Base-by-base conservation (phyloP, 345 rosid genomes). In the Ceriops tagal region DNA sequence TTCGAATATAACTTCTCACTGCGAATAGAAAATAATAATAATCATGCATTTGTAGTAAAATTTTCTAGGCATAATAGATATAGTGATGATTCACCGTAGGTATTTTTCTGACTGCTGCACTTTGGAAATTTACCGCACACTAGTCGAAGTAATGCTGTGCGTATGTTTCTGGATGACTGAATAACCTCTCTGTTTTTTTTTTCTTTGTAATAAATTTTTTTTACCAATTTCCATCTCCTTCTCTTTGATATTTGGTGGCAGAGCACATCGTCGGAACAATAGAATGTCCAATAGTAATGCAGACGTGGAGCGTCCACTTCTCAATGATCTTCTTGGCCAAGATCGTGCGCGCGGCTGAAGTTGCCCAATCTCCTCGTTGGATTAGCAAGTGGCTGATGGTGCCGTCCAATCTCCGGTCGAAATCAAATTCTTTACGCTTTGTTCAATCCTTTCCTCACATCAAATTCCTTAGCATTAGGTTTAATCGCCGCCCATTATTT, bases 281-380 rank as follows among this genome's bases (percentile, higher is more conserved):
- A 76, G 72, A 67, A 53, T 63, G 63, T 67, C 61, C 64, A 49
- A 46, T 1, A 64, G 80, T 78, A 77, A 74, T 62, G 19, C 75
- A 0, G 95, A 86, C 22, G 83, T 72, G 34, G 81, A 84, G 68
- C 87, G 85, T 55, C 96, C 96, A 1, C 90, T 93, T 64, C 85
- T 89, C 27, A 83, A 82, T 39, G 85, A 88, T 75, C 92, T 89
- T 67, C 75, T 87, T 77, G 75, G 59, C 73, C 76, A 83, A 71
- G 30, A 20, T 22, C 6, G 46, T 49, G 19, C 37, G 10, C 26
- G 21, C 9, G 57, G 27, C 74, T 73, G 66, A 71, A 53, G 59
- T 6, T 21, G 11, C 28, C 7, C 8, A n/a, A 18, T 51, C 60
- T 22, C 22, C 24, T 20, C 53, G 31, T 52, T 16, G 64, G 58